Evolutionary conservation across 2,329 filamentous ascomycete species (phyloP), one percentile per base, ranked within the genome.

Genomic region (Colletotrichum sojae): DNA sequence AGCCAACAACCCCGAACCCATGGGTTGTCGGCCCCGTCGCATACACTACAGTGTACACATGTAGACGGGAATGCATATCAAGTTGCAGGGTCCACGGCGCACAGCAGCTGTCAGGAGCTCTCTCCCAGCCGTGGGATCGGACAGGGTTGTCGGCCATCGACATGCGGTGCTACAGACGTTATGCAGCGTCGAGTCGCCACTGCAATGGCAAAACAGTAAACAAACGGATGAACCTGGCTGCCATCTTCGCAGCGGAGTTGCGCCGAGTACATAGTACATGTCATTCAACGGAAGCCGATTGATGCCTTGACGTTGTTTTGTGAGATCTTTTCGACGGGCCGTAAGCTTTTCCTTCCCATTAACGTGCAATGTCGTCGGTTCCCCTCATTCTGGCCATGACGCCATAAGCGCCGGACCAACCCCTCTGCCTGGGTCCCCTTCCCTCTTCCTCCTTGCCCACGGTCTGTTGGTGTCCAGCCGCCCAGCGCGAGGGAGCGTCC

Each of bases 351-450:
- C 25, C 36, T 10, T 6, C 27, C 6, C 10, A 36, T 36, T 20
- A 49, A 20, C 46, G 10, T 55, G 9, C 45, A 22, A 36, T 10
- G 31, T 12, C 10, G 31, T 36, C 31, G 31, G 31, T 36, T 36
- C 31, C 31, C 31, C 31, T 36, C 31, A 36, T 20, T 56, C 40
- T 18, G 39, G 51, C 27, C 56, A 67, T 67, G 62, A 69, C 67
- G 67, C 67, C 45, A 67, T 69, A 69, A 67, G 55, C 62, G 67
- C 49, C 67, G 43, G 43, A 61, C 18, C 18, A 10, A 27, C 67
- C 60, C 60, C 60, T 54, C 22, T 20, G 6, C 53, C 53, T 57
- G 64, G 63, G 25, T 45, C 27, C 36, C 31, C 18, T 61, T 27
- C 27, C 20, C 39, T 27, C n/a, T 53, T 22, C 48, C 12, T 49